These are phyloP conservation scores for Porphyra umbilicalis DNA, from an alignment of 31 red algal genomes.

Conservation along the genomic window DNA sequence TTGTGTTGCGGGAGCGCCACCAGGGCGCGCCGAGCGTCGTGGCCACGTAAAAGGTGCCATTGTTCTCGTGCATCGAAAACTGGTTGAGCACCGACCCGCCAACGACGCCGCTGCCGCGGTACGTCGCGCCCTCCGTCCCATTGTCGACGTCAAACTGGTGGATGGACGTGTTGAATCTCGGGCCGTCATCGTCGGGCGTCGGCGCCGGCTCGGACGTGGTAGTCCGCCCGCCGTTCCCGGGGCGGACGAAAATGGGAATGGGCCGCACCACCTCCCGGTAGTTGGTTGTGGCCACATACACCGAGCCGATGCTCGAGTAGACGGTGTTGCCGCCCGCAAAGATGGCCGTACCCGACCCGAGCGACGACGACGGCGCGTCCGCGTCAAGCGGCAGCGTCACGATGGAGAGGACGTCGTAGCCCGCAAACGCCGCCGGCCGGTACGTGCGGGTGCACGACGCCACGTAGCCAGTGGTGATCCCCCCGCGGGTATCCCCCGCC, in stretches of 20 bases:
- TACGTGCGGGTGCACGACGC: slow-evolving; percentile 10
- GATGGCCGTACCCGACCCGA: slow-evolving; percentile 4
- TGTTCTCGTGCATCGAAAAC: slow-evolving; percentile 41
- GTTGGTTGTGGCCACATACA: slow-evolving; percentile 31
- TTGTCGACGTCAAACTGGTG: slow-evolving; percentile 40
- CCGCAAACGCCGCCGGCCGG: slow-evolving; percentile 17
- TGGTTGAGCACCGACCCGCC: slow-evolving; percentile 47
- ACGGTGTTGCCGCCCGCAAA: slow-evolving; percentile 15
- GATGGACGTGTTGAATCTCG: slow-evolving; percentile 23
- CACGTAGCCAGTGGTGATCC: background rate
- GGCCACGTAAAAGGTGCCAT: slow-evolving; percentile 35
- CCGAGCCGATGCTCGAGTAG: slow-evolving; percentile 1
- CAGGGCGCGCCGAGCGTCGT: slow-evolving; percentile 52
- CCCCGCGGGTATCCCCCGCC: background rate
- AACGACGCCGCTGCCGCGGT: slow-evolving; percentile 34
- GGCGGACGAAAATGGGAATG: background rate
- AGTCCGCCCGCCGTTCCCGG: background rate
- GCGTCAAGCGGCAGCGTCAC: slow-evolving; percentile 18
- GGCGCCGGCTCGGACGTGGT: background rate
- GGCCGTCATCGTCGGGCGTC: slow-evolving; percentile 6
- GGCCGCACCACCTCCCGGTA: no score
- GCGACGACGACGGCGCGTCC: background rate
- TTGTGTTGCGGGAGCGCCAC: slow-evolving; percentile 29
- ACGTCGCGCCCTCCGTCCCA: slow-evolving; percentile 2
- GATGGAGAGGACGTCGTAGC: slow-evolving; percentile 26